A percentile compares a stretch with the other conserved stretches of the same genome.
These are phyloP conservation scores for Candida mesenterica DNA, from an alignment of 1,139 yeast species.

Conservation along the genomic window DNA sequence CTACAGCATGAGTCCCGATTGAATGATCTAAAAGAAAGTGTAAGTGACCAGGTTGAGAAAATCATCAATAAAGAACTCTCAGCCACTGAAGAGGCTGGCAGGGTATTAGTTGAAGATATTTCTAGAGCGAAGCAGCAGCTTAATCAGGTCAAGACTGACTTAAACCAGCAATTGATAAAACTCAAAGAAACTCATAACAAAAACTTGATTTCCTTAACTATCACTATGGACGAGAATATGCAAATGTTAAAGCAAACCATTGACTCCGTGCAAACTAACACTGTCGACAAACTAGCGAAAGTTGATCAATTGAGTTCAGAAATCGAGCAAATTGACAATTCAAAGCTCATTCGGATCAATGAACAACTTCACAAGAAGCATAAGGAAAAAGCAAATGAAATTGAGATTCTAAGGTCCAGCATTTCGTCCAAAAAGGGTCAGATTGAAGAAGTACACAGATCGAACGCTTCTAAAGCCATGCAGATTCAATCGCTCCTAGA, in stretches of 20 bases:
- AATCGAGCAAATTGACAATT: slow-evolving; percentile 4
- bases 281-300: slow-evolving; percentile 6
- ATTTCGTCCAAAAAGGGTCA: slow-evolving; percentile 12
- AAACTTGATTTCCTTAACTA: slow-evolving; percentile 19
- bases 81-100: slow-evolving; percentile 25
- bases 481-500: slow-evolving; percentile 8
- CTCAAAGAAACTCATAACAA: slow-evolving; percentile 27
- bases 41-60: slow-evolving; percentile 33
- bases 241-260: slow-evolving; percentile 16
- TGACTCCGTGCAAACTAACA: slow-evolving; percentile 11
- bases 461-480: slow-evolving; percentile 3
- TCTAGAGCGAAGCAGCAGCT: slow-evolving; percentile 16
- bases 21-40: slow-evolving; percentile 36
- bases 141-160: slow-evolving; percentile 18
- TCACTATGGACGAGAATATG: slow-evolving; percentile 22
- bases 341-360: slow-evolving; percentile 8
- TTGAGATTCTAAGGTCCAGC: slow-evolving; percentile 16
- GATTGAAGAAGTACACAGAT: slow-evolving; percentile 9
- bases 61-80: slow-evolving; percentile 28
- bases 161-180: slow-evolving; percentile 24
- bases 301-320: slow-evolving; percentile 4
- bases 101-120: slow-evolving; percentile 14
- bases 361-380: slow-evolving; percentile 13
- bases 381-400: slow-evolving; percentile 21
- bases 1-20: slow-evolving; percentile 18